Conservation (phyloP, 495 filamentous ascomycete species). For the Sordaria brevicollis region DNA sequence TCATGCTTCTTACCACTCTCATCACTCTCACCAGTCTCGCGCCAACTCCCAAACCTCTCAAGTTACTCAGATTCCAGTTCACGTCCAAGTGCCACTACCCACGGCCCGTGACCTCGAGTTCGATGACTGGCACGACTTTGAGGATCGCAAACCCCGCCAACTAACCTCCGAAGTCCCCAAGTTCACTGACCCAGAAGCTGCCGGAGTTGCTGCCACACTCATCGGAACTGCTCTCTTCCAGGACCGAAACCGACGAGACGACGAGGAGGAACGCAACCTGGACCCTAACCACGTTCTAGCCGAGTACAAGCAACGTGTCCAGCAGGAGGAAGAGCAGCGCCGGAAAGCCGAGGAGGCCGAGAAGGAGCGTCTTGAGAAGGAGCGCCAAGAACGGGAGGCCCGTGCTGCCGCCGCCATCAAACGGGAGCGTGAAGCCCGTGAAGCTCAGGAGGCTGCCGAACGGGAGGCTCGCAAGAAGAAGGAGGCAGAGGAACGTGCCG, state of each 20-base stretch:
- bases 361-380: not conserved
- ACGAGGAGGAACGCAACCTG: constrained; percentile 8
- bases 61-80: not conserved
- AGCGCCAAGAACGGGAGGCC: not conserved
- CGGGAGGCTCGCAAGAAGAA: not conserved
- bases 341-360: not conserved
- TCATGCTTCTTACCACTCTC: not conserved
- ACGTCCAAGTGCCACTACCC: not conserved
- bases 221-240: constrained; percentile 14
- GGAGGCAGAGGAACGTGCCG: not conserved
- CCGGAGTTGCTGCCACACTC: constrained; percentile 38
- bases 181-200: constrained; percentile 35
- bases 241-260: not conserved
- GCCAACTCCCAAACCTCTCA: not conserved
- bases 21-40: not conserved
- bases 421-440: not conserved
- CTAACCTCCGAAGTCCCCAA: constrained; percentile 13
- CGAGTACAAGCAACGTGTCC: constrained; percentile 6
- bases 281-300: constrained; percentile 6
- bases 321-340: constrained; percentile 5
- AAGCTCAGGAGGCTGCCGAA: not conserved
- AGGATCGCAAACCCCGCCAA: constrained; percentile 11
- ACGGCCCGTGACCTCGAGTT: constrained; percentile 2
- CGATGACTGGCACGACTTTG: constrained; percentile 22
- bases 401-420: not conserved